Conservation (phyloP, 176 grass and related monocot genomes). For the Phoenix dactylifera region DNA sequence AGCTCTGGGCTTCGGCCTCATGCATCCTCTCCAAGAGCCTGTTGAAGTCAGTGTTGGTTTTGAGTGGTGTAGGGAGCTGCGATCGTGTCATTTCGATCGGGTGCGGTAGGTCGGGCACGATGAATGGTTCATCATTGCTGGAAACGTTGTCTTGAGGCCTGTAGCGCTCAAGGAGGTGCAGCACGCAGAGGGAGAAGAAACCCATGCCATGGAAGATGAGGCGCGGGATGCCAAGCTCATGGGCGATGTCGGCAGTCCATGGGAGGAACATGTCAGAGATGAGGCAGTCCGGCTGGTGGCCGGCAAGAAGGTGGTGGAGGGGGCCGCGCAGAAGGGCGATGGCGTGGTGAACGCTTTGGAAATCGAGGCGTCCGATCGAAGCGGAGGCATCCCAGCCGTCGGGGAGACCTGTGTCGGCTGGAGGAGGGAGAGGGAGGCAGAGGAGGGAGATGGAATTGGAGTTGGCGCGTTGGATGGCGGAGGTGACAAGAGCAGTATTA, state of each 20-base stretch:
- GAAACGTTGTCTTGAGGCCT: neutral
- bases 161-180: neutral
- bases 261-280: slow-evolving; percentile 2
- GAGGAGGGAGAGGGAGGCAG: too few species aligned
- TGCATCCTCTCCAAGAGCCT: neutral
- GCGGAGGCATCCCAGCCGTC: too few species aligned
- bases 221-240: neutral
- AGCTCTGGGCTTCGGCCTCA: neutral
- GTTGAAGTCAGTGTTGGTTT: too few species aligned
- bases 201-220: slow-evolving; percentile 1
- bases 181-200: neutral
- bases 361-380: too few species aligned
- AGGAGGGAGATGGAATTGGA: too few species aligned
- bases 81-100: neutral
- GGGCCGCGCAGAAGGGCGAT: neutral
- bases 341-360: neutral
- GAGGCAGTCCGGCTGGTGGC: neutral
- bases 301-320: neutral
- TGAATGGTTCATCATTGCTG: neutral
- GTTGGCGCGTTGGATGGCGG: too few species aligned
- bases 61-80: neutral
- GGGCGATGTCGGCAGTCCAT: neutral
- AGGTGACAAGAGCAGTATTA: too few species aligned
- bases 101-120: neutral
- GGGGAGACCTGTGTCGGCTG: too few species aligned